phyloP scores from a whole-genome alignment of 371 early-diverging fungal genomes.

The Encephalitozoon cuniculi region DNA sequence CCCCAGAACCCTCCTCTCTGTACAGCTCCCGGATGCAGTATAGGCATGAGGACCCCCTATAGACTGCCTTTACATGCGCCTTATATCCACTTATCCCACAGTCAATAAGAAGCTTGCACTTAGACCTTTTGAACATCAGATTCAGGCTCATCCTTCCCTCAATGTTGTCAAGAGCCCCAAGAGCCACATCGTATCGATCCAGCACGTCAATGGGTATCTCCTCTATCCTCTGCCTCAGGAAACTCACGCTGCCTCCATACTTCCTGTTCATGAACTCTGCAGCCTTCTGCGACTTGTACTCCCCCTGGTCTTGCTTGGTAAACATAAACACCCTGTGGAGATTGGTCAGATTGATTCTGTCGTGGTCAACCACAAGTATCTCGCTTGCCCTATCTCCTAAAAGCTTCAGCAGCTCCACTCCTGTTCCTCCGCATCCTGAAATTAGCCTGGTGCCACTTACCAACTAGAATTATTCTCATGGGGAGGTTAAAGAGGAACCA shows the following conservation, averaged over 20 bases:
- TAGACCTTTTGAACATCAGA: conserved; percentile 33
- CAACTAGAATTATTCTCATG: conserved; percentile 39
- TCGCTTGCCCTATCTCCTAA: conserved; percentile 33
- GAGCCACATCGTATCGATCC: conserved; percentile 36
- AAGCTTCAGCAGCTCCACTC: conserved; percentile 50
- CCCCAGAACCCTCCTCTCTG: neutral
- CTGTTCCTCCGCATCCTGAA: conserved; percentile 53
- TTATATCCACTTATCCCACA: conserved; percentile 40
- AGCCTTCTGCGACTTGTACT: conserved; percentile 33
- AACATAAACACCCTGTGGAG: conserved; percentile 71
- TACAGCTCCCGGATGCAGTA: conserved; percentile 53
- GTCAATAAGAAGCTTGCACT: conserved; percentile 41
- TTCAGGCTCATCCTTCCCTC: conserved; percentile 52
- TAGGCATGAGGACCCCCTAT: conserved; percentile 35
- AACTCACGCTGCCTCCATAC: neutral
- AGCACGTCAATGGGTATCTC: neutral
- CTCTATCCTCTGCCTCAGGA: conserved; percentile 5
- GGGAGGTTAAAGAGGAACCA: neutral
- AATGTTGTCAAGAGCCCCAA: conserved; percentile 48
- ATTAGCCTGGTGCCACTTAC: conserved; percentile 27
- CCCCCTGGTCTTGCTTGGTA: conserved; percentile 55
- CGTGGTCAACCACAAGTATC: conserved; percentile 69
- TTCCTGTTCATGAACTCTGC: neutral
- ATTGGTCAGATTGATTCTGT: conserved; percentile 69
- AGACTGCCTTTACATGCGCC: conserved; percentile 40